These are phyloP conservation scores for Camelina hispida DNA, from an alignment of 345 rosid species.

Conservation along the genomic window DNA sequence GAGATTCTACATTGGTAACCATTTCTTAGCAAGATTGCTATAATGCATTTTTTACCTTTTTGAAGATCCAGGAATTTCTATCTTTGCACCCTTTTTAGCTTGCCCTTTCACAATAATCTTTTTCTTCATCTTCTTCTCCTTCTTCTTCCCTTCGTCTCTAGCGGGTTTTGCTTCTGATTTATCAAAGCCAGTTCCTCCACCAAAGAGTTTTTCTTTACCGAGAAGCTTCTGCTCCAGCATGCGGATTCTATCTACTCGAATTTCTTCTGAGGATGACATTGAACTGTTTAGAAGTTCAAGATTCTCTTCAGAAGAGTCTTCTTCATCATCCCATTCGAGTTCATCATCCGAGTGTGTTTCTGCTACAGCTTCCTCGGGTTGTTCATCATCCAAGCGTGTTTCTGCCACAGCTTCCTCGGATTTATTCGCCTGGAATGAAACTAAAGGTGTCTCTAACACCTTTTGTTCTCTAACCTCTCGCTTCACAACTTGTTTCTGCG, in stretches of 20 bases:
- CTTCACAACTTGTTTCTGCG: slow-evolving; percentile 32
- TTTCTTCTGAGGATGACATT: slow-evolving; percentile 21
- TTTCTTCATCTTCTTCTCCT: slow-evolving; percentile 43
- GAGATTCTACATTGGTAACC: neutral
- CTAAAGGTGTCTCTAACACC: neutral
- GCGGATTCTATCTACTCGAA: slow-evolving; percentile 40
- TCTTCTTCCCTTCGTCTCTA: slow-evolving; percentile 31
- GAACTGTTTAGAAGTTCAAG: slow-evolving; percentile 39
- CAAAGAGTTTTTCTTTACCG: slow-evolving; percentile 35
- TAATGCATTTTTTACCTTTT: slow-evolving; percentile 51
- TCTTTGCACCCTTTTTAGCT: slow-evolving; percentile 45
- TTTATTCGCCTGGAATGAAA: slow-evolving; percentile 22
- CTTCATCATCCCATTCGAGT: slow-evolving; percentile 32
- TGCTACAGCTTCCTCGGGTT: slow-evolving; percentile 27
- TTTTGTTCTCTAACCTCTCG: slow-evolving; percentile 23
- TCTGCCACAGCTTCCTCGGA: slow-evolving; percentile 28
- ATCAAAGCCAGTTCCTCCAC: slow-evolving; percentile 33
- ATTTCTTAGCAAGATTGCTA: neutral
- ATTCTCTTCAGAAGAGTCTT: slow-evolving; percentile 43
- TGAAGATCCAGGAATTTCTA: slow-evolving; percentile 63
- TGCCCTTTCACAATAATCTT: slow-evolving; percentile 48
- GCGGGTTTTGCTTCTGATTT: slow-evolving; percentile 13
- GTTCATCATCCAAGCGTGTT: slow-evolving; percentile 40
- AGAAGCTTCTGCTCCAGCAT: slow-evolving; percentile 42
- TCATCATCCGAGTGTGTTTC: slow-evolving; percentile 42